Conservation (phyloP, 345 rosid genomes). For the Angophora floribunda region DNA sequence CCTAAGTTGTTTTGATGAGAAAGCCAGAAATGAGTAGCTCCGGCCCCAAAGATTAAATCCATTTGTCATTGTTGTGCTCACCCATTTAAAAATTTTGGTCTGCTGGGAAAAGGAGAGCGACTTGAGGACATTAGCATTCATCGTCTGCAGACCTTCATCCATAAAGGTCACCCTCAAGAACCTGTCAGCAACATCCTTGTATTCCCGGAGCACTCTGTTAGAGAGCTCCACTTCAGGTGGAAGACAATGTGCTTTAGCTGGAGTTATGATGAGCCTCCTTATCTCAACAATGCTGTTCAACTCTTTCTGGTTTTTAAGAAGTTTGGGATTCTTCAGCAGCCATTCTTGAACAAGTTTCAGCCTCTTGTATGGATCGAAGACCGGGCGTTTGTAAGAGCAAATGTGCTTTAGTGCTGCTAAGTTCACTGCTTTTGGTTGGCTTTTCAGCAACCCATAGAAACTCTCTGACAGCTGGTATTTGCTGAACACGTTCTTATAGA, state of each 20-base stretch:
- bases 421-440: constrained; percentile 47
- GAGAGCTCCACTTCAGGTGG: constrained; percentile 93
- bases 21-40: constrained; percentile 73
- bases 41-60: constrained; percentile 84
- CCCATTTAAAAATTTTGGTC: constrained; percentile 64
- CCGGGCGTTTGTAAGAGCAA: constrained; percentile 44
- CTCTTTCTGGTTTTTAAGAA: constrained; percentile 23
- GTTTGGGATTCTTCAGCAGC: constrained; percentile 51
- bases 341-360: constrained; percentile 57
- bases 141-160: constrained; percentile 80
- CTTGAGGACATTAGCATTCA: constrained; percentile 52
- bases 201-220: constrained; percentile 74
- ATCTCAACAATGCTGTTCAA: constrained; percentile 51
- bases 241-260: constrained; percentile 77
- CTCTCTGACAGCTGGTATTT: constrained; percentile 51
- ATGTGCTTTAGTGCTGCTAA: constrained; percentile 68
- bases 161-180: constrained; percentile 83
- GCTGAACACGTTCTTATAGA: constrained; percentile 62
- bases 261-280: constrained; percentile 71
- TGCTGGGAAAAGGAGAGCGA: constrained; percentile 42
- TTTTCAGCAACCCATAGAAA: constrained; percentile 55
- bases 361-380: constrained; percentile 51
- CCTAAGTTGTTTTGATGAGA: constrained; percentile 89
- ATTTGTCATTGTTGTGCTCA: constrained; percentile 43
- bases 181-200: constrained; percentile 51